phyloP scores from a whole-genome alignment of 2,329 filamentous ascomycete genomes.

The Hymenotorrendiella dingleyae region DNA sequence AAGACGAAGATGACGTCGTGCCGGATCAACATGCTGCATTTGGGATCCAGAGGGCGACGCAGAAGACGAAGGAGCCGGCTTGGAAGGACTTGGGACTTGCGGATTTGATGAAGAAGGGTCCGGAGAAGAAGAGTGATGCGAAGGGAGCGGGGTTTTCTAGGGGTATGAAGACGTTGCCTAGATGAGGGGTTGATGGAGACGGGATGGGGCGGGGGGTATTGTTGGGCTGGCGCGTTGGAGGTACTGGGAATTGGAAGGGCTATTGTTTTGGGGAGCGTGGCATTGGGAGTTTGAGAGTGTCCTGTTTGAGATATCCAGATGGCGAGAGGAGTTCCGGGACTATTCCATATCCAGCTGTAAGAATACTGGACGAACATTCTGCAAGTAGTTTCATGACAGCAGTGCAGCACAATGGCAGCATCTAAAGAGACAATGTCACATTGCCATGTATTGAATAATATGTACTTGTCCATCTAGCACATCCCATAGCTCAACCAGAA shows the following conservation, averaged over 20 bases:
- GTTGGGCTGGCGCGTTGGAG: too few species aligned
- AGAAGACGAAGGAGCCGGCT: constrained; percentile 61
- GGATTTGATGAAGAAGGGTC: constrained; percentile 61
- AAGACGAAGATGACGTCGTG: constrained; percentile 84
- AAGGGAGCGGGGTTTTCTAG: constrained; percentile 7
- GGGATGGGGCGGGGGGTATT: background rate
- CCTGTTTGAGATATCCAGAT: too few species aligned
- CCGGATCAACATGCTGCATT: constrained; percentile 85
- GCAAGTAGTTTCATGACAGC: too few species aligned
- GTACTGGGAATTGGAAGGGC: background rate
- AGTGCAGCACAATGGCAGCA: too few species aligned
- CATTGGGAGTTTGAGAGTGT: too few species aligned
- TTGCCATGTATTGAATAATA: too few species aligned
- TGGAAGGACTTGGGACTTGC: constrained; percentile 77
- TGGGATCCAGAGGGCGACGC: constrained; percentile 75
- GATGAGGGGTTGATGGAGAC: constrained; percentile 9
- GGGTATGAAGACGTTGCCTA: constrained; percentile 20
- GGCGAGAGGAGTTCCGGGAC: too few species aligned
- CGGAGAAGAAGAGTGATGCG: constrained; percentile 11
- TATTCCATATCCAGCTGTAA: too few species aligned
- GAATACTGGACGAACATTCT: too few species aligned
- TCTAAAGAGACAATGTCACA: too few species aligned
- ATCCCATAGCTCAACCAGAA: constrained; percentile 1
- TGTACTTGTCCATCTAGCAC: constrained; percentile 2
- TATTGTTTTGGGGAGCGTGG: background rate